Evolutionary conservation across 768 basidiomycete species (phyloP), one percentile per base, ranked within the genome.

Genomic region (Phaeolepiota aurea): DNA sequence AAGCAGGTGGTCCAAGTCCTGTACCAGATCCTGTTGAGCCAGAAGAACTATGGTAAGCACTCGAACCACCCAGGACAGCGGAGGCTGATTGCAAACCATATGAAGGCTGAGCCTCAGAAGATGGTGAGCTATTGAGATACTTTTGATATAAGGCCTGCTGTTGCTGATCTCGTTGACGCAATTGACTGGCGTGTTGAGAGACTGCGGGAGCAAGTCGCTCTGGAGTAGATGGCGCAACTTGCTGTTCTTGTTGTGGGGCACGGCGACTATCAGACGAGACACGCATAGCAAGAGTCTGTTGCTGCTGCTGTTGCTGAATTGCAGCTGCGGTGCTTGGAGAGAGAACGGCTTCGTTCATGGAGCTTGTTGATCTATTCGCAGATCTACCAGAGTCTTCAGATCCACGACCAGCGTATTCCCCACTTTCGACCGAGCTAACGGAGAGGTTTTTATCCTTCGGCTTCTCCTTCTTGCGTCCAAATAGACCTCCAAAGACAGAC

Each of bases 81-180:
- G 79, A 75, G 5, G 80, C 87, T 3, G 87, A 82, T 48, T 87
- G 82, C 3, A 84, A 58, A 9, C 85, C 89, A 53, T 85, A 85
- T 14, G 78, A 79, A 11, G 82, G 76, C 46, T 79, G 76, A 1
- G 73, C 73, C 46, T 91, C 85, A 1, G 83, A 80, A 0, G 85
- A 76, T 1, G 88, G 87, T 0, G 91, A 91, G 14, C 82, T 77
- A 44, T 81, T 87, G 57, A 96, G 86, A 53, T 94, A 92, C 52
- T 88, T 84, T 48, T 81, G 83, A 58, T 94, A 96, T 20, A 87
- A 63, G 7, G 79, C 79, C 57, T 92, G 89, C 41, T 92, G 85
- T 48, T 91, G 84, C 56, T 88, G 84, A 48, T 96, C 92, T 39
- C 79, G 76, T 60, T 92, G 86, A 44, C 88, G 83, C 28, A 96